Evolutionary conservation across 1,284 basidiomycete species (phyloP).

Genomic region (Amylostereum areolatum): DNA sequence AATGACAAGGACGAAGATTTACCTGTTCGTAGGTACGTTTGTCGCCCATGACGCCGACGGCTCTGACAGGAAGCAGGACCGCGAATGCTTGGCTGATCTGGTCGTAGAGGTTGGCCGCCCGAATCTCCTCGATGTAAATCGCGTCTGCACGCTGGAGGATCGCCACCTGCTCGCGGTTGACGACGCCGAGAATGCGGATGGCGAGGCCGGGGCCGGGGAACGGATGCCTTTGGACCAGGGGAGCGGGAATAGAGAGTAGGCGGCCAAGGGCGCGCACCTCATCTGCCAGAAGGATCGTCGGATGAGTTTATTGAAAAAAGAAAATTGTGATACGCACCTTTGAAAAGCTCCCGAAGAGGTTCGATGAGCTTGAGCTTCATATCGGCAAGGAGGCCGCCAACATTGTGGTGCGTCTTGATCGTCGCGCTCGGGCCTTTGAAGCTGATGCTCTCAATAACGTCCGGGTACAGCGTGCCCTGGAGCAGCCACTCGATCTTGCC

Average conservation of each 20-base stretch:
- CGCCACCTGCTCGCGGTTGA: slow-evolving; percentile 88
- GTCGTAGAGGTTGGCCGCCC: slow-evolving; percentile 88
- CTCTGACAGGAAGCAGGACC: slow-evolving; percentile 92
- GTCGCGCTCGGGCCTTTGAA: slow-evolving; percentile 99
- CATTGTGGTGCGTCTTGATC: slow-evolving; percentile 99
- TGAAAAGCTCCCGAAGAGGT: slow-evolving; percentile 96
- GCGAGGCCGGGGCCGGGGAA: slow-evolving; percentile 99
- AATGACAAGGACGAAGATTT: slow-evolving; percentile 14
- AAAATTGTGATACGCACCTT: slow-evolving; percentile 52
- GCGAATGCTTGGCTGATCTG: slow-evolving; percentile 97
- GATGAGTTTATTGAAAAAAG: slow-evolving; percentile 4
- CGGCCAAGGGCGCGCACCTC: slow-evolving; percentile 94
- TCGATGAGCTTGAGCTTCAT: slow-evolving; percentile 99
- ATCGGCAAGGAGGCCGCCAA: slow-evolving; percentile 92
- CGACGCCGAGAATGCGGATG: slow-evolving; percentile 96
- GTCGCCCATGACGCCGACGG: slow-evolving; percentile 98
- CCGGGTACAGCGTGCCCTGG: slow-evolving; percentile 98
- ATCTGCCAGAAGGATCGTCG: slow-evolving; percentile 43
- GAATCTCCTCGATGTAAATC: slow-evolving; percentile 98
- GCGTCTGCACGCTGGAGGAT: slow-evolving; percentile 93
- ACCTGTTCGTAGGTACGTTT: slow-evolving; percentile 96
- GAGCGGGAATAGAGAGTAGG: slow-evolving; percentile 86
- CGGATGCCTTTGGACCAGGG: slow-evolving; percentile 95
- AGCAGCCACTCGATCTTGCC: slow-evolving; percentile 96
- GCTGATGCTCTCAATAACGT: slow-evolving; percentile 98